Percentiles rank a stretch among this genome's conserved stretches.
phyloP scores from a whole-genome alignment of 2,329 filamentous ascomycete genomes.

The Bisporella sp. region DNA sequence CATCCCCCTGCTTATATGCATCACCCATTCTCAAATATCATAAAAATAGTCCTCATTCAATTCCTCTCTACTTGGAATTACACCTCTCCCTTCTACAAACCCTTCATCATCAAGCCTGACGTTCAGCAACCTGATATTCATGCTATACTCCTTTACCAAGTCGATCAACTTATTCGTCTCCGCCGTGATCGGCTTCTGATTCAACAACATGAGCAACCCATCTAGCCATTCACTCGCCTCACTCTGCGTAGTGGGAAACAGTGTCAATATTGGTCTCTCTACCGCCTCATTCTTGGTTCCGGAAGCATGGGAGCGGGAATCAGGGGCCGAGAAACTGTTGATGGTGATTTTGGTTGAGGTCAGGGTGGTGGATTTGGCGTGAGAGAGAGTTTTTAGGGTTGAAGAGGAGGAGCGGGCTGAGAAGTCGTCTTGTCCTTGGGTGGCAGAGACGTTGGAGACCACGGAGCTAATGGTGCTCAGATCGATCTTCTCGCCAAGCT shows the following conservation, averaged over 20 bases:
- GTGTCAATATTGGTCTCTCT: slow-evolving; percentile 72
- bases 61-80: slow-evolving; percentile 75
- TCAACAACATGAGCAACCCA: slow-evolving; percentile 86
- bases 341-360: slow-evolving; percentile 82
- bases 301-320: slow-evolving; percentile 23
- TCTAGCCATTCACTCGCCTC: slow-evolving; percentile 95
- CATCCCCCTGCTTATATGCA: not conserved
- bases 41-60: slow-evolving; percentile 93
- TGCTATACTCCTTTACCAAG: slow-evolving; percentile 79
- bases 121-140: slow-evolving; percentile 89
- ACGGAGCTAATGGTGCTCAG: slow-evolving; percentile 84
- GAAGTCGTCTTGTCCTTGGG: slow-evolving; percentile 37
- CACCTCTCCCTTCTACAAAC: slow-evolving; percentile 52
- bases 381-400: slow-evolving; percentile 30
- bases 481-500: slow-evolving; percentile 75
- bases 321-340: slow-evolving; percentile 44
- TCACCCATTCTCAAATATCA: slow-evolving; percentile 29
- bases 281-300: slow-evolving; percentile 32
- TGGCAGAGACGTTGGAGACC: slow-evolving; percentile 68
- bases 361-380: slow-evolving; percentile 22
- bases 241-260: slow-evolving; percentile 73
- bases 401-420: slow-evolving; percentile 36
- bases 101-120: slow-evolving; percentile 76
- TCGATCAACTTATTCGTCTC: slow-evolving; percentile 88
- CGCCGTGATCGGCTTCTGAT: slow-evolving; percentile 92